Percentiles rank a stretch among this genome's conserved stretches.
Conservation (phyloP, 495 filamentous ascomycete species). For the Corynascus novoguineensis region DNA sequence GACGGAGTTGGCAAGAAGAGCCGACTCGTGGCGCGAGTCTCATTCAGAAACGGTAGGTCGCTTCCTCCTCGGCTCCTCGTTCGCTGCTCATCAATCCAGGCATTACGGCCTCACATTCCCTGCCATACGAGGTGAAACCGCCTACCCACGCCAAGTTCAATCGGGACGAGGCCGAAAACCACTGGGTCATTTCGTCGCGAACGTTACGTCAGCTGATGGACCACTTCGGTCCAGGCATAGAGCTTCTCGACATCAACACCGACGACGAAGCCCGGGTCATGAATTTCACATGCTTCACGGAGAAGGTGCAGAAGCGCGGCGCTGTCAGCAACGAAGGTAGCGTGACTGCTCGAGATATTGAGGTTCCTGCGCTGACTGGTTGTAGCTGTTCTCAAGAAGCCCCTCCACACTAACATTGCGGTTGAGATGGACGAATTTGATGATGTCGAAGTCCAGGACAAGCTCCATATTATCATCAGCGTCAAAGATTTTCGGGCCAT, state of each 20-base stretch:
- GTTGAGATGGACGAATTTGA: constrained; percentile 85
- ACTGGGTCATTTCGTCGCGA: constrained; percentile 71
- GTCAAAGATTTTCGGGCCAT: constrained; percentile 95
- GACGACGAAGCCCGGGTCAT: constrained; percentile 48
- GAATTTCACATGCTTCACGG: constrained; percentile 91
- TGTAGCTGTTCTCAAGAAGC: constrained; percentile 83
- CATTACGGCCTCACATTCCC: constrained; percentile 83
- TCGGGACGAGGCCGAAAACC: constrained; percentile 58
- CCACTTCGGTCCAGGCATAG: constrained; percentile 84
- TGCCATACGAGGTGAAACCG: constrained; percentile 79
- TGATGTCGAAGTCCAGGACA: constrained; percentile 65
- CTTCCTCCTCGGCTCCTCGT: neutral
- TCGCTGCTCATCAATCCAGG: constrained; percentile 40
- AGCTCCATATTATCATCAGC: constrained; percentile 78
- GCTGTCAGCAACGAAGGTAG: constrained; percentile 73
- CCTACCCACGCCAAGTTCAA: constrained; percentile 88
- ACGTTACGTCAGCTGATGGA: constrained; percentile 80
- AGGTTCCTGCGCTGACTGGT: constrained; percentile 7
- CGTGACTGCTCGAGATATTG: neutral
- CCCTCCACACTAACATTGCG: constrained; percentile 85
- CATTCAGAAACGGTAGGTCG: constrained; percentile 72
- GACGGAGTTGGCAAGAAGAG: constrained; percentile 72
- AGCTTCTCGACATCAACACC: constrained; percentile 82
- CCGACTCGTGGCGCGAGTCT: constrained; percentile 71
- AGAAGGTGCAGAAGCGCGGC: constrained; percentile 57